These are phyloP conservation scores for Xylariaceae sp. DNA, from an alignment of 2,329 filamentous ascomycete genomes.

Conservation along the genomic window DNA sequence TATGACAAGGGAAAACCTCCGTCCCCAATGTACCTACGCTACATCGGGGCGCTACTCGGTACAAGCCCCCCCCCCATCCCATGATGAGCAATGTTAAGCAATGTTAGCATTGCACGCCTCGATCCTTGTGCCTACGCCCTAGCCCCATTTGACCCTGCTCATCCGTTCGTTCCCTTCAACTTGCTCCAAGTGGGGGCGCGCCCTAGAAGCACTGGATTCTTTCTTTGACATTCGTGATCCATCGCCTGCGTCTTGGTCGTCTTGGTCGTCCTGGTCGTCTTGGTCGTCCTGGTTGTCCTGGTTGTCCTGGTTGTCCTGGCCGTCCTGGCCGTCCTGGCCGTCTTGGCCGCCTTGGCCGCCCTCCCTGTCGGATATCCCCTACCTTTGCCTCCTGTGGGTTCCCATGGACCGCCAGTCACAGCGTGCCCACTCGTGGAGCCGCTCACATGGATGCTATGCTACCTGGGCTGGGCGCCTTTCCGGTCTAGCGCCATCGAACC, in stretches of 20 bases:
- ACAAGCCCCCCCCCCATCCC: not conserved
- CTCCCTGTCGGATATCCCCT: not conserved
- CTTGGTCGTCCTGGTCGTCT: no score
- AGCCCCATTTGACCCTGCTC: conserved; percentile 11
- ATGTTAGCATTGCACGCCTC: conserved; percentile 14
- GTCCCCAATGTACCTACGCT: conserved; percentile 22
- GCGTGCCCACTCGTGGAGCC: conserved; percentile 13
- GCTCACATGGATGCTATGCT: conserved; percentile 8
- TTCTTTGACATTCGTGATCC: conserved; percentile 20
- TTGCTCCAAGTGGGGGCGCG: conserved; percentile 13
- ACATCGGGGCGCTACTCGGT: not conserved
- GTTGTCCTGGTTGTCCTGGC: no score
- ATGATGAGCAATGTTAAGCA: not conserved
- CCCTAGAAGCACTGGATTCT: conserved; percentile 31
- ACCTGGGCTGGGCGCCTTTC: conserved; percentile 26
- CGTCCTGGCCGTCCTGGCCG: no score
- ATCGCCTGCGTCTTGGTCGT: not conserved
- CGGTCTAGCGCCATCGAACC: conserved; percentile 31
- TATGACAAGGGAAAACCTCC: conserved; percentile 38
- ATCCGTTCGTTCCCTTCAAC: conserved; percentile 16
- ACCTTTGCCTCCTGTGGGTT: not conserved
- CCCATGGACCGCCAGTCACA: conserved; percentile 8
- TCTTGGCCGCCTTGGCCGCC: not conserved
- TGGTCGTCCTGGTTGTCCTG: no score
- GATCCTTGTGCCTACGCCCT: conserved; percentile 10